A percentile compares a stretch with the other conserved stretches of the same genome.
phyloP scores from a whole-genome alignment of 202 grass and related monocot species.

The Carex sylvatica region DNA sequence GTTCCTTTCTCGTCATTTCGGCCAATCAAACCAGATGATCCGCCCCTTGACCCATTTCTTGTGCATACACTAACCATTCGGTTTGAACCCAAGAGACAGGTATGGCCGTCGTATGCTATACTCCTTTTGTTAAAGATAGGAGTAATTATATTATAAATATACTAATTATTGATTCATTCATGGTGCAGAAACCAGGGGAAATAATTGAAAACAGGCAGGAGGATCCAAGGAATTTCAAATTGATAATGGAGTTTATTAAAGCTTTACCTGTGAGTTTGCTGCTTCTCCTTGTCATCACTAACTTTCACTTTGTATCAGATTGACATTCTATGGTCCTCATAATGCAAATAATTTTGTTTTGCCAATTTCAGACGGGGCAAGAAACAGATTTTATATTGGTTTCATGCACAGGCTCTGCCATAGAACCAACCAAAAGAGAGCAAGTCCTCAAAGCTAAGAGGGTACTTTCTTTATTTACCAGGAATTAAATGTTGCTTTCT shows the following conservation, averaged over 20 bases:
- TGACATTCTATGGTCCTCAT: slow-evolving; percentile 2
- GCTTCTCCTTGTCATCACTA: not conserved
- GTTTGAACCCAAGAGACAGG: slow-evolving; percentile 94
- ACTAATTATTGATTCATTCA: slow-evolving; percentile 15
- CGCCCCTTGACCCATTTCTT: slow-evolving; percentile 94
- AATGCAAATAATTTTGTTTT: slow-evolving; percentile 15
- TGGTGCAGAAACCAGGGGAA: slow-evolving; percentile 57
- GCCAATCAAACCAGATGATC: slow-evolving; percentile 87
- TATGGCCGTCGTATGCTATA: slow-evolving; percentile 27
- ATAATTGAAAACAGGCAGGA: slow-evolving; percentile 42
- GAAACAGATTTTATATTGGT: slow-evolving; percentile 95
- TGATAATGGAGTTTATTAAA: slow-evolving; percentile 93
- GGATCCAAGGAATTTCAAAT: slow-evolving; percentile 83
- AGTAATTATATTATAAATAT: slow-evolving; percentile 25
- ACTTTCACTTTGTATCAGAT: slow-evolving; percentile 8
- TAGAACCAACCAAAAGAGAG: slow-evolving; percentile 83
- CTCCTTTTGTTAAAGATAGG: not conserved
- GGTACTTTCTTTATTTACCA: slow-evolving; percentile 40
- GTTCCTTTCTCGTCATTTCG: slow-evolving; percentile 94
- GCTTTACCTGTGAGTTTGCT: slow-evolving; percentile 78
- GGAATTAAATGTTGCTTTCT: slow-evolving; percentile 8
- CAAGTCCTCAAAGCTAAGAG: slow-evolving; percentile 96
- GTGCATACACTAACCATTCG: slow-evolving; percentile 98
- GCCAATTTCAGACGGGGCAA: slow-evolving; percentile 50
- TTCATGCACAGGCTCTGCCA: slow-evolving; percentile 84